Conservation (phyloP, 1,139 yeast species). For the Wickerhamomyces sp. region DNA sequence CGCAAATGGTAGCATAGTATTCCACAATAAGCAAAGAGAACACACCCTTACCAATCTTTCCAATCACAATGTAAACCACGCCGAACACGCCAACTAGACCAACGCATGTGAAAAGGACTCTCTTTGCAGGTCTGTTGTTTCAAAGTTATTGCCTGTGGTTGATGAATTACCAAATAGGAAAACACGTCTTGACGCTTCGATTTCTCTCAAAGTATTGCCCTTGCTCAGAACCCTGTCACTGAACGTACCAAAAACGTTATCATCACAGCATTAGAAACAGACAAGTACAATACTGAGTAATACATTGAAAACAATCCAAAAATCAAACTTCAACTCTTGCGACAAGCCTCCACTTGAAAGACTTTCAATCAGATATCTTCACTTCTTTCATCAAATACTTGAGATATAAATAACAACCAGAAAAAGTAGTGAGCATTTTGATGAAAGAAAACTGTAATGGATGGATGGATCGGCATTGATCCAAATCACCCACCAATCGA, state of each 20-base stretch:
- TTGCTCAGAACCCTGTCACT: constrained; percentile 72
- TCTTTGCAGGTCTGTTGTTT: constrained; percentile 24
- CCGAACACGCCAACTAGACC: constrained; percentile 70
- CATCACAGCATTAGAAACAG: constrained; percentile 75
- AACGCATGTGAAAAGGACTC: constrained; percentile 52
- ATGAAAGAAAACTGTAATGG: constrained; percentile 70
- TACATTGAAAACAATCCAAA: constrained; percentile 74
- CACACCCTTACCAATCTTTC: constrained; percentile 71
- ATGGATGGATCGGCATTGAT: no score
- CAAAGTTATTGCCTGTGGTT: constrained; percentile 23
- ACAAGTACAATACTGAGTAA: constrained; percentile 66
- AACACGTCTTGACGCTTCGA: constrained; percentile 74
- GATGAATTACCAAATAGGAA: constrained; percentile 48
- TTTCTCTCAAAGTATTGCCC: constrained; percentile 59
- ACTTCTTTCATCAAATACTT: constrained; percentile 43
- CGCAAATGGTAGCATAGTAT: constrained; percentile 62
- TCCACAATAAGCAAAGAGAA: constrained; percentile 79
- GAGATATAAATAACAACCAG: constrained; percentile 53
- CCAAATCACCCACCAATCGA: no score
- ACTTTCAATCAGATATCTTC: constrained; percentile 69
- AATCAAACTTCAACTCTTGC: constrained; percentile 75
- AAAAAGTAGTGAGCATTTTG: constrained; percentile 68
- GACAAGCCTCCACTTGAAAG: constrained; percentile 47
- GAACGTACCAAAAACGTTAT: constrained; percentile 77
- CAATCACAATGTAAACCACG: constrained; percentile 68